Base-by-base conservation (phyloP, 2,329 filamentous ascomycete species). In the Aspergillus jensenii region DNA sequence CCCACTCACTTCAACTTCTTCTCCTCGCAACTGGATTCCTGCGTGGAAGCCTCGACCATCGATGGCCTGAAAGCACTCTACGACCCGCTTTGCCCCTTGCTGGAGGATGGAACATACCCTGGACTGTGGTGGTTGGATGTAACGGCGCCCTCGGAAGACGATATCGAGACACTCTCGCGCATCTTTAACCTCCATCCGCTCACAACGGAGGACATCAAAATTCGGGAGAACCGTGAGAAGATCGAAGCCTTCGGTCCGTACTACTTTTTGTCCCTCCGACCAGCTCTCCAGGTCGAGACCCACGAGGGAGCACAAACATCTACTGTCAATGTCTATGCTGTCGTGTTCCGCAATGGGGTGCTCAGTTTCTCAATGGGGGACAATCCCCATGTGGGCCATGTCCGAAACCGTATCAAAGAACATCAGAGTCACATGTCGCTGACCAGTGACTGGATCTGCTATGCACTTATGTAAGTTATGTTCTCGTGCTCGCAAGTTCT, bases 61-160 rank as follows among this genome's bases (percentile, higher is more conserved):
- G 90, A 89, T 12, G 91, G 90, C 60, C 83, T 96, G 5, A 84
- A 96, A 3, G 85, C 93, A 54, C 90, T 91, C 3, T 92, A 91
- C 9, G 91, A 96, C 71, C 88, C 89, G 54, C 88, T 96, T 63
- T 87, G 90, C 71, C 84, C 84, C 60, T 80, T 85, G 6, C 41
- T 66, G 17, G 66, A 67, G 17, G 62, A 62, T 21, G 82, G 81
- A 25, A 77, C 79, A 9, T 79, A 84, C 43, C 79, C 90, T 65
- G 92, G 92, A 62, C 90, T 96, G n/a, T 97, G 92, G 92, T 98
- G 93, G 93, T 82, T 98, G 48, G 95, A 98, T 69, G 88, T 96
- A 73, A 90, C 92, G 69, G 90, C 89, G 62, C 90, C 93, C 1
- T 91, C 88, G 2, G 89, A 91, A 66, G 91, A 93, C 58, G 93